Evolutionary conservation across 2,329 filamentous ascomycete genomes (phyloP), one percentile per base, ranked within the genome.

Genomic region (Colletotrichum noveboracense): DNA sequence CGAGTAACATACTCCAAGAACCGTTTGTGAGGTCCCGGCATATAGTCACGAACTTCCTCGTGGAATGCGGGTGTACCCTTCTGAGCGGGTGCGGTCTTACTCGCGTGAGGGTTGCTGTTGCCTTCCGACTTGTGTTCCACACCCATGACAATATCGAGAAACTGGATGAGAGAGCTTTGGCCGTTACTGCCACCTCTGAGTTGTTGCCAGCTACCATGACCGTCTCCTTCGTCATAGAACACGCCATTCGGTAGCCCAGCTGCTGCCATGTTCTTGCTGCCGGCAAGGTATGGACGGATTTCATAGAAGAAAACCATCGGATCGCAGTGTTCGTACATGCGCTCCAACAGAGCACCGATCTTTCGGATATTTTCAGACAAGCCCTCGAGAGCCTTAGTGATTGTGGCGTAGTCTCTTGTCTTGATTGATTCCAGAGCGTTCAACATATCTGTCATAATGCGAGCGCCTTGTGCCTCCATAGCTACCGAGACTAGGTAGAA

Each of bases 171-270:
- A 1, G 95, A 97, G 83, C 94, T 96, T 84, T 98, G 96, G 0
- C 96, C 96, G 80, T 98, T 98, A 83, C 95, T 97, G 6, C 96
- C 96, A 21, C 96, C 96, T n/a, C 94, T 91, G 74, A 94, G 94
- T 79, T 96, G 93, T 21, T 93, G 89, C 89, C 95, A 98, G 43
- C 90, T 86, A 0, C 92, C 91, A 16, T 87, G 87, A 2, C 92
- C 93, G 4, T 91, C 88, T 2, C 93, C 94, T 72, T 94, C 91
- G 78, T 98, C 95, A 82, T 98, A 98, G 70, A 96, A 92, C 7
- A 98, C 92, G 0, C 96, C 96, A 14, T 92, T 90, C 0, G 96
- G 95, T 2, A 98, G 88, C 0, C 96, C 96, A 0, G 95, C 95
- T 9, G 93, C 91, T 9, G 89, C 91, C 96, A 98, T 98, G 83